A percentile compares a stretch with the other conserved stretches of the same genome.
These are phyloP conservation scores for Microbotryum intermedium DNA, from an alignment of 1,284 basidiomycete species.

Conservation along the genomic window DNA sequence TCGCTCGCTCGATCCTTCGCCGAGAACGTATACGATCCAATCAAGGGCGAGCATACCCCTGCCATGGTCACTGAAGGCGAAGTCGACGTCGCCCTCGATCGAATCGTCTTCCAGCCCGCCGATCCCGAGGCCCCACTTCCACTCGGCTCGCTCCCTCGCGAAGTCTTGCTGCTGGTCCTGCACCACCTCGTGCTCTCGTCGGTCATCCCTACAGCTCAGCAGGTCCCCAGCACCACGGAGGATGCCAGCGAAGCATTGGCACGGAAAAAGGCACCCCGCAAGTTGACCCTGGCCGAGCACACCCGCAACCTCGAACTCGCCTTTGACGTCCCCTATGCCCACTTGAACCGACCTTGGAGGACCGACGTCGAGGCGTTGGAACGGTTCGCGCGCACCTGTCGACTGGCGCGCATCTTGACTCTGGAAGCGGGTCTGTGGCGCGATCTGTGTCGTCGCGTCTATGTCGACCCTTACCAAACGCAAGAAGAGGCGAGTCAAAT, in stretches of 20 bases:
- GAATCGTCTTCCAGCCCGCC: constrained; percentile 16
- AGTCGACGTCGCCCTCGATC: neutral
- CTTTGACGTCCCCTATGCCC: no score
- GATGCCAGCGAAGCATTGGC: neutral
- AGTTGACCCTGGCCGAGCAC: constrained; percentile 15
- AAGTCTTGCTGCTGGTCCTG: constrained; percentile 24
- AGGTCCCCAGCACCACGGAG: neutral
- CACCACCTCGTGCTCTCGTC: constrained; percentile 16
- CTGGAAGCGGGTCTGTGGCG: constrained; percentile 26
- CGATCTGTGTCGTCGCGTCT: constrained; percentile 15
- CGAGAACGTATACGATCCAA: constrained; percentile 26
- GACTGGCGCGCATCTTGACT: constrained; percentile 22
- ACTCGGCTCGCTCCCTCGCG: constrained; percentile 14
- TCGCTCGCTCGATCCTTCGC: constrained; percentile 20
- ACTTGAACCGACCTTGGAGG: constrained; percentile 13
- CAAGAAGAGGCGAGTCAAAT: constrained; percentile 6
- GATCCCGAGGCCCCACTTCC: constrained; percentile 19
- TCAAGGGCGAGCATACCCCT: neutral
- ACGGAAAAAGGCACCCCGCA: neutral
- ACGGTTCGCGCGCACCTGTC: constrained; percentile 17
- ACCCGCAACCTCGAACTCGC: constrained; percentile 8
- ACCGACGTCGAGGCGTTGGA: constrained; percentile 28
- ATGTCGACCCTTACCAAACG: constrained; percentile 29
- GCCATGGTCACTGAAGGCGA: neutral
- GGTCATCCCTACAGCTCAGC: constrained; percentile 15